Percentiles rank a stretch among this genome's conserved stretches.
Conservation (phyloP, 352 stramenopile species). For the Pythium oligandrum region DNA sequence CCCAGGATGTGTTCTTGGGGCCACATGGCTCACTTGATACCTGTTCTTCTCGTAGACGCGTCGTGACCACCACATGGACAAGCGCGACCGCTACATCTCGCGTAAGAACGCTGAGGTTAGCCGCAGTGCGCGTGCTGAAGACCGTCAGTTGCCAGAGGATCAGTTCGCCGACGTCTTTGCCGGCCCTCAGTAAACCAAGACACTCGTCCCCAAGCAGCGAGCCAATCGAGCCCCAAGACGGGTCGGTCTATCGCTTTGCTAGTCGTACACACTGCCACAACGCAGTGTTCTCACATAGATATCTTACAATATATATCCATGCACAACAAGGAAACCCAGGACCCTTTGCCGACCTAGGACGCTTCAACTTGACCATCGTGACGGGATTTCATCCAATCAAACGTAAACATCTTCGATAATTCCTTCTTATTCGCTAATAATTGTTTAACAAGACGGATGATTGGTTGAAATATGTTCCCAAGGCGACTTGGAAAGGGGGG, state of each 20-base stretch:
- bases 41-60: conserved; percentile 26
- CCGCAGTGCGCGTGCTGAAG: conserved; percentile 67
- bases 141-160: conserved; percentile 67
- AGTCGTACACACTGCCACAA: too few relatives aligned
- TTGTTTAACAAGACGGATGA: not conserved
- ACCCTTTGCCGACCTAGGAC: not conserved
- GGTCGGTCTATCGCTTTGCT: too few relatives aligned
- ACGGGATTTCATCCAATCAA: not conserved
- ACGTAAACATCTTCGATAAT: not conserved
- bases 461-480: not conserved
- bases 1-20: not conserved
- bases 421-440: conserved; percentile 1
- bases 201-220: too few relatives aligned
- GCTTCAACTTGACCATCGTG: too few relatives aligned
- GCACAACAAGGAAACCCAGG: not conserved
- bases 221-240: too few relatives aligned
- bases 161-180: conserved; percentile 86
- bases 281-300: conserved; percentile 1
- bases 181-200: conserved; percentile 16
- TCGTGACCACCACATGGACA: conserved; percentile 88
- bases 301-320: not conserved
- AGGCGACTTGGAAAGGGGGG: not conserved
- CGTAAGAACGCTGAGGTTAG: conserved; percentile 86
- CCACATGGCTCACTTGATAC: not conserved
- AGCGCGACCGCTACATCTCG: conserved; percentile 90